Evolutionary conservation across 1,284 basidiomycete species (phyloP).

Genomic region (Ganoderma boninense): DNA sequence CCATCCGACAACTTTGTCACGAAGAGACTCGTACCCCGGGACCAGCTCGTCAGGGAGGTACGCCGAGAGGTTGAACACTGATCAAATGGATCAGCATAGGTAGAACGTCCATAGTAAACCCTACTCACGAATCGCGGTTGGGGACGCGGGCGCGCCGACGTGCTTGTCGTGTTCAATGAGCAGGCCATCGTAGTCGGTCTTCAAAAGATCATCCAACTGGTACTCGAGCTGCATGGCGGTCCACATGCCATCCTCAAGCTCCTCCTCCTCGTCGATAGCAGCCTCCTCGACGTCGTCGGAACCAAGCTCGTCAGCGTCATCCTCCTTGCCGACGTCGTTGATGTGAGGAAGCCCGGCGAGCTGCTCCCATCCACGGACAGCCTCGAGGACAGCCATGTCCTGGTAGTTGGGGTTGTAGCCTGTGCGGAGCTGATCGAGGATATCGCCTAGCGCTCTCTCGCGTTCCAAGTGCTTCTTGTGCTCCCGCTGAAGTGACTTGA

Average conservation of each 20-base stretch:
- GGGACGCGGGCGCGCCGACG: conserved; percentile 50
- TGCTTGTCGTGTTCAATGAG: conserved; percentile 80
- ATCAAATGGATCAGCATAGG: neutral
- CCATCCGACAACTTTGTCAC: conserved; percentile 70
- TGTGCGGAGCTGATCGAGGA: conserved; percentile 82
- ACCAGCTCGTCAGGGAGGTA: conserved; percentile 89
- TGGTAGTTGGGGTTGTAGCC: conserved; percentile 99
- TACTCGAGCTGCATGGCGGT: conserved; percentile 60
- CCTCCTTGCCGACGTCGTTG: conserved; percentile 59
- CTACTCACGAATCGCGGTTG: conserved; percentile 60
- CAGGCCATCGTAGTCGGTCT: conserved; percentile 77
- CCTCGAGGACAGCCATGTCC: conserved; percentile 98
- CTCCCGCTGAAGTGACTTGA: conserved; percentile 80
- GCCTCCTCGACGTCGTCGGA: conserved; percentile 33
- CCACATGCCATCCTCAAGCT: conserved; percentile 61
- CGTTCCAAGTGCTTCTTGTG: conserved; percentile 78
- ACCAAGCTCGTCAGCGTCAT: conserved; percentile 34
- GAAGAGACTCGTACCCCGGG: conserved; percentile 79
- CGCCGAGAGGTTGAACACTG: conserved; percentile 84
- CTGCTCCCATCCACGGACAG: conserved; percentile 93
- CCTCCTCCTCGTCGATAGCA: conserved; percentile 49
- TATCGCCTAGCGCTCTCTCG: conserved; percentile 82
- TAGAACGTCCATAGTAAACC: neutral
- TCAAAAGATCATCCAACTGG: conserved; percentile 73
- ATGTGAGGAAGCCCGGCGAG: conserved; percentile 78